Evolutionary conservation across 208 protist species (phyloP), one percentile per base, ranked within the genome.

Genomic region (Acanthamoeba healyi): DNA sequence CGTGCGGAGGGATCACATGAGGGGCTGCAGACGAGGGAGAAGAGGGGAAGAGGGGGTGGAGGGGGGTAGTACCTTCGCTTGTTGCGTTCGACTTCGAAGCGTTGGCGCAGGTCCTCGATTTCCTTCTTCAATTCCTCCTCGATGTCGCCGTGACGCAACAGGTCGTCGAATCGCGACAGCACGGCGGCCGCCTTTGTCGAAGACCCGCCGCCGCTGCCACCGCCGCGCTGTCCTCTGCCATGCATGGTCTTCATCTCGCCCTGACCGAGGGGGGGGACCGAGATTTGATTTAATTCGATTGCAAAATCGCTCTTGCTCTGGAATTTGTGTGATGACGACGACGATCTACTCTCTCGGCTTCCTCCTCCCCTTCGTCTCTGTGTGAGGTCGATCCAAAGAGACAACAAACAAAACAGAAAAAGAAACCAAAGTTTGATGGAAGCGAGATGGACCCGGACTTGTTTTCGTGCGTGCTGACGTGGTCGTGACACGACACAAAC

Each of bases 61-160:
- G 44, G 4, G 44, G 44, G 54, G 10, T 5, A 61, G 54, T 61
- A 74, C 65, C 65, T 34, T 38, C 65, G 3, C 26, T 74, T 74
- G 65, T 74, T 74, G 38, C 65, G 65, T 74, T 74, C 65, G 22
- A 74, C 19, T 74, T 74, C 65, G 29, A 74, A 74, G 38, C 65
- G 65, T 42, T 74, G 65, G 38, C 65, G 3, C 65, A 74, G 29
- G n/a, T 74, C 65, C n/a, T 74, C 65, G 17, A 74, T 74, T 74
- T 74, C 65, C n/a, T 5, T 74, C 9, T 40, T 34, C 17, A 74
- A 26, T 26, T 74, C 65, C 32, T 74, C 65, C n/a, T 74, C 65
- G 38, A 74, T 74, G 65, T 74, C 65, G 32, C 65, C 65, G 29
- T 40, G 65, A 9, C n/a, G 65, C n/a, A 74, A 29, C 65, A 74